Conservation (phyloP, 1,139 yeast genomes). For the Zygoascus hellenicus region DNA sequence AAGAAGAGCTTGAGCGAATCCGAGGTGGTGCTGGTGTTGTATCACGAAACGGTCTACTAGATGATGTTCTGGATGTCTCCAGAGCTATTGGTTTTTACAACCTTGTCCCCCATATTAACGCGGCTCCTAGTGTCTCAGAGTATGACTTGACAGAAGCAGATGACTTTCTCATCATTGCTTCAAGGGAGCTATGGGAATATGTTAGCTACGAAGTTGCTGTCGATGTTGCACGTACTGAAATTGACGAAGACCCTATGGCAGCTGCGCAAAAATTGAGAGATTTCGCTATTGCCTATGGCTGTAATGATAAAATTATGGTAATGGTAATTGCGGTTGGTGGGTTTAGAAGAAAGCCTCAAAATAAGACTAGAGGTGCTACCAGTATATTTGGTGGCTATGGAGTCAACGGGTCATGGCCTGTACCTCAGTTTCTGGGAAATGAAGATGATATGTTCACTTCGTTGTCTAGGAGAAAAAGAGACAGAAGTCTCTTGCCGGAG, state of each 20-base stretch:
- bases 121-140: slow-evolving; percentile 74
- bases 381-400: slow-evolving; percentile 14
- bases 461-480: slow-evolving; percentile 45
- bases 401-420: slow-evolving; percentile 6
- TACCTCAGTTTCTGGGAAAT: slow-evolving; percentile 1
- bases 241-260: slow-evolving; percentile 76
- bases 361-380: slow-evolving; percentile 13
- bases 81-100: slow-evolving; percentile 91
- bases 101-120: slow-evolving; percentile 79
- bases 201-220: slow-evolving; percentile 82
- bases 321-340: slow-evolving; percentile 65
- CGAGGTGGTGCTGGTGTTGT: slow-evolving; percentile 91
- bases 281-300: slow-evolving; percentile 90
- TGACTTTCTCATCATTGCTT: slow-evolving; percentile 82
- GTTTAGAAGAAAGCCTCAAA: slow-evolving; percentile 30
- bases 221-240: slow-evolving; percentile 79
- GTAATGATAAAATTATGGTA: slow-evolving; percentile 75
- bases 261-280: slow-evolving; percentile 94
- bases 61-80: slow-evolving; percentile 75
- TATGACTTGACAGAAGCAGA: slow-evolving; percentile 61
- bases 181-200: slow-evolving; percentile 79
- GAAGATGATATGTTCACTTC: slow-evolving; percentile 37
- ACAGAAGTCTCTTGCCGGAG: slow-evolving; percentile 51
- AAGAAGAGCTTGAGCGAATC: slow-evolving; percentile 78
- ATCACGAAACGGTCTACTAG: slow-evolving; percentile 76